phyloP scores from a whole-genome alignment of 2,329 filamentous ascomycete species.

The Pestalotiopsis sp. region DNA sequence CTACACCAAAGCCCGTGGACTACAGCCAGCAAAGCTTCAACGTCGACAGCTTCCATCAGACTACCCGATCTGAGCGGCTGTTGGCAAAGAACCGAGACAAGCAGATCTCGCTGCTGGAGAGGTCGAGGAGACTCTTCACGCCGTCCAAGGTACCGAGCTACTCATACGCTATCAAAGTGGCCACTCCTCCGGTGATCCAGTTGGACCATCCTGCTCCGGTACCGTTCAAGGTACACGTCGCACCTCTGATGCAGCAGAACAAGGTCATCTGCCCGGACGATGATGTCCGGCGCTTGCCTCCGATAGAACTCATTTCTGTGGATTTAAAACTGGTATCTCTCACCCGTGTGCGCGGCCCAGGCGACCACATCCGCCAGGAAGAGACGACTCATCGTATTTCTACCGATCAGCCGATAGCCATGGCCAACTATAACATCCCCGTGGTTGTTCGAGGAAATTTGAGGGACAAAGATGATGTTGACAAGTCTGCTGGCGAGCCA shows the following conservation, averaged over 20 bases:
- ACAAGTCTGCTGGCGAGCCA: neutral
- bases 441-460: slow-evolving; percentile 9
- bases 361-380: neutral
- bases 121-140: slow-evolving; percentile 9
- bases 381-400: neutral
- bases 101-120: slow-evolving; percentile 9
- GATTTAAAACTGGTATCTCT: neutral
- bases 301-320: slow-evolving; percentile 4
- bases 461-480: neutral
- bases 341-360: slow-evolving; percentile 3
- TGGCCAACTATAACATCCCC: neutral
- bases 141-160: slow-evolving; percentile 12
- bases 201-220: slow-evolving; percentile 12
- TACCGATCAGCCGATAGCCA: neutral
- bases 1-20: slow-evolving; percentile 7
- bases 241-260: neutral
- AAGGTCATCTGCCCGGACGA: slow-evolving; percentile 7
- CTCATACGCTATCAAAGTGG: slow-evolving; percentile 6
- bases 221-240: slow-evolving; percentile 9
- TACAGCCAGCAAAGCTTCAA: slow-evolving; percentile 2
- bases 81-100: slow-evolving; percentile 7
- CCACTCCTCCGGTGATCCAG: slow-evolving; percentile 9
- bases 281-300: slow-evolving; percentile 6
- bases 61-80: slow-evolving; percentile 4
- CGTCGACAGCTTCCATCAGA: neutral